Evolutionary conservation across 768 basidiomycete species (phyloP).

Genomic region (Lactarius psammicola): DNA sequence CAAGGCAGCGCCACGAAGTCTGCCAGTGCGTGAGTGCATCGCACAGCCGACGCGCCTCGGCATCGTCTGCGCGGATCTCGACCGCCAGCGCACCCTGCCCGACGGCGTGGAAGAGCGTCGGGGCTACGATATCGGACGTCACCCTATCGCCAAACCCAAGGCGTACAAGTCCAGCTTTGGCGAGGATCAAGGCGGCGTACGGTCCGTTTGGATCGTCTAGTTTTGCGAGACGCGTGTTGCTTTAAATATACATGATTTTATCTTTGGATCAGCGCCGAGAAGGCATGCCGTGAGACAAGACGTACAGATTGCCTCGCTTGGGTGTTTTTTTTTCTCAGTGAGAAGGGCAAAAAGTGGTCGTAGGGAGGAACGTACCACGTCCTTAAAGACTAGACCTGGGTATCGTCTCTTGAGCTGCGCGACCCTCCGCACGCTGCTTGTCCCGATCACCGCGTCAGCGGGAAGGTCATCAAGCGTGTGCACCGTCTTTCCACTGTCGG

Average conservation of each 20-base stretch:
- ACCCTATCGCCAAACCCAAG: constrained; percentile 72
- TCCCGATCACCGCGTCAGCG: constrained; percentile 88
- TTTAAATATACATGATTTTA: constrained; percentile 35
- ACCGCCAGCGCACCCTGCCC: constrained; percentile 91
- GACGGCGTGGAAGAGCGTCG: constrained; percentile 82
- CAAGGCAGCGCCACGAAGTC: constrained; percentile 73
- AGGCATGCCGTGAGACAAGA: constrained; percentile 21
- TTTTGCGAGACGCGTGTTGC: constrained; percentile 89
- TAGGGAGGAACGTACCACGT: constrained; percentile 67
- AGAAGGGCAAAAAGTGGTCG: neutral
- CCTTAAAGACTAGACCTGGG: constrained; percentile 75
- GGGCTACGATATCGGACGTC: constrained; percentile 69
- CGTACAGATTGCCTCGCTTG: constrained; percentile 86
- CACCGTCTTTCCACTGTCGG: constrained; percentile 41
- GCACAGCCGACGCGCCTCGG: constrained; percentile 60
- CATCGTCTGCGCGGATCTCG: constrained; percentile 74
- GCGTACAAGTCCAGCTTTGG: constrained; percentile 87
- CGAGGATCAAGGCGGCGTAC: constrained; percentile 88
- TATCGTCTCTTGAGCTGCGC: constrained; percentile 83
- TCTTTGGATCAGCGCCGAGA: neutral
- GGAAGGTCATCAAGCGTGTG: constrained; percentile 80
- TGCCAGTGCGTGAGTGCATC: constrained; percentile 67
- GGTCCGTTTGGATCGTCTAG: constrained; percentile 79
- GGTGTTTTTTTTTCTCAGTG: neutral
- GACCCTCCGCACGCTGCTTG: constrained; percentile 88